Evolutionary conservation across 164 flowering plant species (phyloP).

Genomic region (Malania oleifera): DNA sequence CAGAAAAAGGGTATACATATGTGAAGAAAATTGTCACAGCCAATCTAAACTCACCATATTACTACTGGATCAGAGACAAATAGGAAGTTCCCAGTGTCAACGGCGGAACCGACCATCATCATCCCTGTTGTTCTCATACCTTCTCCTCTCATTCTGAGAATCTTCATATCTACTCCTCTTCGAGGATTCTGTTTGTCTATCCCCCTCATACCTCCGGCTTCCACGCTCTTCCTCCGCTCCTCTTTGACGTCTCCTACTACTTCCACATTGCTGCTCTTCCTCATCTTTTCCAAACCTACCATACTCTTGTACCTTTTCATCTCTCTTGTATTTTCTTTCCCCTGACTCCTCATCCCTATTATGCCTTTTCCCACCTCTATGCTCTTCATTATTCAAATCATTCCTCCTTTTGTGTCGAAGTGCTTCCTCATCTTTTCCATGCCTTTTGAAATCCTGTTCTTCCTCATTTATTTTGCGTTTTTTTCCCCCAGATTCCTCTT

Average conservation of each 20-base stretch:
- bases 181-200: conserved; percentile 22
- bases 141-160: conserved; percentile 27
- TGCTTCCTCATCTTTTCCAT: conserved; percentile 13
- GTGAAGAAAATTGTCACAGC: no score
- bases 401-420: conserved; percentile 4
- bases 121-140: conserved; percentile 19
- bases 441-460: conserved; percentile 14
- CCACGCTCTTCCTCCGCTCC: background rate
- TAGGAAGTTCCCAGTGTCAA: conserved; percentile 1
- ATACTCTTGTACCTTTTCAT: no score
- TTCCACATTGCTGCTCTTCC: conserved; percentile 11
- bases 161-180: conserved; percentile 46
- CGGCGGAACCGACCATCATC: conserved; percentile 21
- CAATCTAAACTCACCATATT: conserved; percentile 3
- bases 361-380: no score
- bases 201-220: conserved; percentile 9
- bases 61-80: conserved; percentile 1
- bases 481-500: background rate
- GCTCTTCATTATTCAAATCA: no score
- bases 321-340: no score
- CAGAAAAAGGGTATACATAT: no score
- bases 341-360: no score
- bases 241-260: conserved; percentile 14
- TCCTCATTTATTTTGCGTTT: conserved; percentile 14
- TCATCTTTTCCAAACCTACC: conserved; percentile 17